Conservation (phyloP, 2,329 filamentous ascomycete genomes). For the Phoma herbarum region DNA sequence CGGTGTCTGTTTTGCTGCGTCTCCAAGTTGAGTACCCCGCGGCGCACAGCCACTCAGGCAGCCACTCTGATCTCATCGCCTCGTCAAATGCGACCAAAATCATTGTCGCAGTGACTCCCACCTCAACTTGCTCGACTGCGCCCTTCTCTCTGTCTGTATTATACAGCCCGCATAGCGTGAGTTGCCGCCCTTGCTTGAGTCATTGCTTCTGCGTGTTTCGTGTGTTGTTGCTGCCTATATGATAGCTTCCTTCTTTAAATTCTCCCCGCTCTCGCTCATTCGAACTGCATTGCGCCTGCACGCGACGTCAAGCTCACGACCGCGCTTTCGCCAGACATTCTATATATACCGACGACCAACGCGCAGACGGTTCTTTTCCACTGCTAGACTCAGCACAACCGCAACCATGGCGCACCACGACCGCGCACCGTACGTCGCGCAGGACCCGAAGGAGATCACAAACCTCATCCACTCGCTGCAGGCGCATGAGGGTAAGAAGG, state of each 20-base stretch:
- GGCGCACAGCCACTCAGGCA: constrained; percentile 19
- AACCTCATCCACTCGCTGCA: constrained; percentile 73
- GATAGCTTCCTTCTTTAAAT: constrained; percentile 24
- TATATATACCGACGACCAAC: constrained; percentile 2
- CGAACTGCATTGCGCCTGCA: not conserved
- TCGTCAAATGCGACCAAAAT: constrained; percentile 16
- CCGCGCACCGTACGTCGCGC: constrained; percentile 69
- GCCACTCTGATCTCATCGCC: constrained; percentile 26
- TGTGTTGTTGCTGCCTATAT: constrained; percentile 30
- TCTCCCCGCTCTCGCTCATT: constrained; percentile 25
- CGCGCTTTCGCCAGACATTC: constrained; percentile 3
- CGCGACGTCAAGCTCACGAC: constrained; percentile 11
- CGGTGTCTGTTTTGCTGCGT: constrained; percentile 3
- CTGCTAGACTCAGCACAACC: not conserved
- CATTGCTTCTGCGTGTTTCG: constrained; percentile 17
- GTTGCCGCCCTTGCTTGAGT: constrained; percentile 30
- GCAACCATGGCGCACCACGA: constrained; percentile 61
- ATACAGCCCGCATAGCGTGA: constrained; percentile 18
- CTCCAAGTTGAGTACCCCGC: constrained; percentile 5
- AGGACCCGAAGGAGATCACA: constrained; percentile 74
- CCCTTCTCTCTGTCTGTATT: constrained; percentile 17
- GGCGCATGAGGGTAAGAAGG: constrained; percentile 58
- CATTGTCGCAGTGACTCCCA: constrained; percentile 20
- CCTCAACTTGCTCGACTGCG: constrained; percentile 12
- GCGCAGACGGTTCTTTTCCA: constrained; percentile 8